Base-by-base conservation (phyloP, 2,329 filamentous ascomycete species). In the Taxawa tesnikishii region DNA sequence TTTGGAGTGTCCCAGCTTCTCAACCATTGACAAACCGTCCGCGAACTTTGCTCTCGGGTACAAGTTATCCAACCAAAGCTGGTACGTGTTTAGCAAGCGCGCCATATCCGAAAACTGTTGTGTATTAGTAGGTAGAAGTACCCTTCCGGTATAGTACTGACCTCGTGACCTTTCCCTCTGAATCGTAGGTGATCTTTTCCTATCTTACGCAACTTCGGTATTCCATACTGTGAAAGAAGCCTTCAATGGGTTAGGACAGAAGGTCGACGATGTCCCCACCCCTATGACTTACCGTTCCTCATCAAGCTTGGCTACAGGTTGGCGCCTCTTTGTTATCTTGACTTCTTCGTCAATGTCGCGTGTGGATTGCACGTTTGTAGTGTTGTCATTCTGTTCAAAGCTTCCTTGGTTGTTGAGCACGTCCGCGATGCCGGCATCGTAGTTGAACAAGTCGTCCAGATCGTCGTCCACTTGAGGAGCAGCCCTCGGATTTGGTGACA, bases 41-140 rank as follows among this genome's bases (percentile, higher is more conserved):
- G 82, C 71, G 49, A 98, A 98, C 49, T 85, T 88, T 4, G 88
- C 90, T 49, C 92, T 85, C 9, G 90, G 90, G 49, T 87, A 98
- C 9, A 98, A 66, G 49, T 94, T 85, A 56, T 98, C 88, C 2
- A 98, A 79, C 90, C 90, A 98, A 34, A 94, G 59, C 53, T 96
- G 90, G 52, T 96, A 98, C 52, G 92, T 83, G 15, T 82, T 83
- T 29, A 98, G 67, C 15, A 98, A 68, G 11, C 77, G 74, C 0
- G 78, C 72, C 8, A 85, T 74, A 51, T 98, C 90, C 12, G 80
- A 78, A 56, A 90, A 96, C 77, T 88, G 29, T 10, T 17, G 6
- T 21, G 9, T 8, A 23, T 9, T 12, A 15, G 13, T 28, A 28
- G 8, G 26, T 13, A 12, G 8, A 8, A 9, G n/a, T 8, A 9